Percentiles rank a stretch among this genome's conserved stretches.
These are phyloP conservation scores for Neurospora sp. DNA, from an alignment of 495 filamentous ascomycete genomes.

Conservation along the genomic window DNA sequence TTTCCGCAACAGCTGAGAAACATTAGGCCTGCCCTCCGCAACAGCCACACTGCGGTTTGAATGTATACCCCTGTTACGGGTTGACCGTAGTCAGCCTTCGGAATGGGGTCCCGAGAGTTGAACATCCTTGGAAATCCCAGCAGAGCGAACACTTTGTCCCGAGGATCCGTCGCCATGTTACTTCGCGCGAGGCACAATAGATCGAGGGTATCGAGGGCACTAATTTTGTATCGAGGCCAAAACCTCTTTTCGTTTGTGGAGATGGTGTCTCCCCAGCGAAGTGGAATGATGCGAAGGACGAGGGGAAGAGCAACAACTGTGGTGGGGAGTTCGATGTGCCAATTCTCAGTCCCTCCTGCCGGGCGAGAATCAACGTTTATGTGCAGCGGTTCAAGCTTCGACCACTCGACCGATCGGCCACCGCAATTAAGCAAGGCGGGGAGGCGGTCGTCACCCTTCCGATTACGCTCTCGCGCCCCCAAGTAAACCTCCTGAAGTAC, in stretches of 20 bases:
- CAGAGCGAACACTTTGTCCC: neutral
- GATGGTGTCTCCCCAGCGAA: neutral
- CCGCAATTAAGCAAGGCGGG: neutral
- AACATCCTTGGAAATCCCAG: too few species aligned
- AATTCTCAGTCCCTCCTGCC: neutral
- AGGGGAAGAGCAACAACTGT: neutral
- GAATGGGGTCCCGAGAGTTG: too few species aligned
- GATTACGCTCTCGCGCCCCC: neutral
- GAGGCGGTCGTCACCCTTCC: neutral
- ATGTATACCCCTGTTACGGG: neutral
- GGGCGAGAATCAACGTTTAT: neutral
- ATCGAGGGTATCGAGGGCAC: neutral
- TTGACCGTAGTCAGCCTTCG: neutral
- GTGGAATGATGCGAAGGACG: neutral
- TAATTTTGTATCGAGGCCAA: neutral
- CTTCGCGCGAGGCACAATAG: neutral
- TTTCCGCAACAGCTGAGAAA: neutral
- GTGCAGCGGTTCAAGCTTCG: neutral
- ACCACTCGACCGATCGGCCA: neutral
- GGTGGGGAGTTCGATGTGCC: neutral
- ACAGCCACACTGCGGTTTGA: neutral
- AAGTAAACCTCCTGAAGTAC: neutral
- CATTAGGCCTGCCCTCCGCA: neutral
- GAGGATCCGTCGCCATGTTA: neutral
- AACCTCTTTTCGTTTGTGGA: neutral